Conservation (phyloP, 139 green algal genomes). For the Picochlorum sp. region DNA sequence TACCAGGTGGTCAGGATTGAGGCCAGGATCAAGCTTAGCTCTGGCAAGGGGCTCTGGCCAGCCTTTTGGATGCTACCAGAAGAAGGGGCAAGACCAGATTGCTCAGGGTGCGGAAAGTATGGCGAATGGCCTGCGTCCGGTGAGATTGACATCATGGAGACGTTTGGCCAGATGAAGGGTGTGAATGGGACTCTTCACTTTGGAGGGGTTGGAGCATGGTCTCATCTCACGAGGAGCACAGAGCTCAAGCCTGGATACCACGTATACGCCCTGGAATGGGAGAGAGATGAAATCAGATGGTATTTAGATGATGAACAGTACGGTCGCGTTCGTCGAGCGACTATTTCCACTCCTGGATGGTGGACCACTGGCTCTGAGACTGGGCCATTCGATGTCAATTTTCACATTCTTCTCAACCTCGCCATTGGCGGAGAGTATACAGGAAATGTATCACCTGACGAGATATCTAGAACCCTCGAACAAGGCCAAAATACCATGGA, state of each 20-base stretch:
- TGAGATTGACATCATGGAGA: slow-evolving; percentile 39
- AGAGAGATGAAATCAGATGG: slow-evolving; percentile 23
- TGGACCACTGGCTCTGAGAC: slow-evolving; percentile 9
- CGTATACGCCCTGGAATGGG: slow-evolving; percentile 26
- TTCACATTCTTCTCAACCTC: slow-evolving; percentile 44
- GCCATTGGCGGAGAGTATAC: slow-evolving; percentile 32
- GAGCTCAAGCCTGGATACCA: slow-evolving; percentile 20
- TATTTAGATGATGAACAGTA: slow-evolving; percentile 27
- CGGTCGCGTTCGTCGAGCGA: slow-evolving; percentile 5
- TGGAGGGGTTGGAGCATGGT: slow-evolving; percentile 3
- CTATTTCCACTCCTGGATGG: slow-evolving; percentile 1
- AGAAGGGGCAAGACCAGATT: neutral
- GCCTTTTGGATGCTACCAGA: slow-evolving; percentile 30
- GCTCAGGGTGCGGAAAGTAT: slow-evolving; percentile 18
- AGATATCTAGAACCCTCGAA: neutral
- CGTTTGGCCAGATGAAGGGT: slow-evolving; percentile 4
- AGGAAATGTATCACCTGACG: neutral
- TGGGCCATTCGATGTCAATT: slow-evolving; percentile 34
- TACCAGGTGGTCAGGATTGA: slow-evolving; percentile 6
- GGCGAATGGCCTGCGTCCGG: slow-evolving; percentile 23
- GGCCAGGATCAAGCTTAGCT: slow-evolving; percentile 16
- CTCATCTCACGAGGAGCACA: neutral
- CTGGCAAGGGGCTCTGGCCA: slow-evolving; percentile 25
- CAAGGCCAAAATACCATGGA: slow-evolving; percentile 11
- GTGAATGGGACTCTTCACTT: slow-evolving; percentile 24